A percentile compares a stretch with the other conserved stretches of the same genome.
Conservation (phyloP, 129 eudicot genomes). For the Tagetes patula region DNA sequence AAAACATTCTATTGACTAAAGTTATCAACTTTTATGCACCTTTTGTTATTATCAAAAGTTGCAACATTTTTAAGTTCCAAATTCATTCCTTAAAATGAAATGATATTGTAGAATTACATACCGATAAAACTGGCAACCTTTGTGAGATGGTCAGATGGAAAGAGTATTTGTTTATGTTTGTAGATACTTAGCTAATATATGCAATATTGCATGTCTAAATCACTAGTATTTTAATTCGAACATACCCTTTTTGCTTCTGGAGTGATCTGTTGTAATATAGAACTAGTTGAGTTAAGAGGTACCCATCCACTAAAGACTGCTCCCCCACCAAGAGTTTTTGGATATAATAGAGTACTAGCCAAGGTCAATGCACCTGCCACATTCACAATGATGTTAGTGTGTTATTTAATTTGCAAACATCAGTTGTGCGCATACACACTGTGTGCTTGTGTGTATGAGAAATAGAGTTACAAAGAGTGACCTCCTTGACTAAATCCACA, state of each 20-base stretch:
- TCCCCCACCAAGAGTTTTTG: slow-evolving; percentile 92
- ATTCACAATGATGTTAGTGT: slow-evolving; percentile 14
- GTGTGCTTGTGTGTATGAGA: background rate
- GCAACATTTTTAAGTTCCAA: no score
- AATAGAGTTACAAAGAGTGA: slow-evolving; percentile 37
- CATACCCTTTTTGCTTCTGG: slow-evolving; percentile 85
- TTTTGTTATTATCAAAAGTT: no score
- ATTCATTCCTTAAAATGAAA: no score
- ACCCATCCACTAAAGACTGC: slow-evolving; percentile 98
- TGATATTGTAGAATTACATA: background rate
- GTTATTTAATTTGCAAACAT: background rate
- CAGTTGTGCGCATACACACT: background rate
- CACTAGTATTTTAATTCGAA: background rate
- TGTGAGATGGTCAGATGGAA: background rate
- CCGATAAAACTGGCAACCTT: background rate
- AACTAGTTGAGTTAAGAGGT: slow-evolving; percentile 64
- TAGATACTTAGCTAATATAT: background rate
- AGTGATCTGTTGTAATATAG: slow-evolving; percentile 55
- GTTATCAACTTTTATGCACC: no score
- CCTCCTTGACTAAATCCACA: slow-evolving; percentile 99
- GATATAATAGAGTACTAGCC: slow-evolving; percentile 84
- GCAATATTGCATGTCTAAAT: background rate
- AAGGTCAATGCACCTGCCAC: slow-evolving; percentile 90
- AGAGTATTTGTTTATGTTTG: background rate
- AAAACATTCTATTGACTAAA: no score